Evolutionary conservation across 106 monocot genomes (phyloP).

Genomic region (Apostasia ramifera): DNA sequence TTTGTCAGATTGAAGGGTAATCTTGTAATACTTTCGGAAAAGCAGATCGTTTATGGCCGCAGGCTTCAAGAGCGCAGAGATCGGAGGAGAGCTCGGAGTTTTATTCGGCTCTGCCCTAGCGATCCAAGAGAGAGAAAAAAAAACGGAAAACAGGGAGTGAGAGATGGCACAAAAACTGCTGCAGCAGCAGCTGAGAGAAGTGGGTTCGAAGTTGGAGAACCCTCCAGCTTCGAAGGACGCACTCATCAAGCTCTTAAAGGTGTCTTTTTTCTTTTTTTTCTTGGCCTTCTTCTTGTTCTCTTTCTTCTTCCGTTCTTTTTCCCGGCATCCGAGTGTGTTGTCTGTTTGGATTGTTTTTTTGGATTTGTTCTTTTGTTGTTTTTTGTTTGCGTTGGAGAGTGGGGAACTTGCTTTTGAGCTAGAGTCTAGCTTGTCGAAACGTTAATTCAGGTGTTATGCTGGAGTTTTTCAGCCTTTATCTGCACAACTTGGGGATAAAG

Average conservation of each 20-base stretch:
- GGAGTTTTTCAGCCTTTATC: background rate
- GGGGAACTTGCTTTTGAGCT: slow-evolving; percentile 3
- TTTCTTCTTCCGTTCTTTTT: background rate
- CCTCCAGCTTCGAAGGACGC: slow-evolving; percentile 78
- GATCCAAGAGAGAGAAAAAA: background rate
- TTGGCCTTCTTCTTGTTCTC: background rate
- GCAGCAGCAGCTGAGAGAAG: slow-evolving; percentile 68
- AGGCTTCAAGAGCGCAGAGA: background rate
- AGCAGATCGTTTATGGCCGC: background rate
- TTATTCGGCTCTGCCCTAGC: background rate
- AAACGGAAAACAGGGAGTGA: background rate
- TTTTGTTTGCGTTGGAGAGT: background rate
- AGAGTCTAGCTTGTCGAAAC: background rate
- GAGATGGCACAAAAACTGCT: slow-evolving; percentile 33
- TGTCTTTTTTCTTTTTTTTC: slow-evolving; percentile 11
- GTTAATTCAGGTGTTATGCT: background rate
- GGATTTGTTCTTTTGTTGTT: background rate
- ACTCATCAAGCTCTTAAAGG: slow-evolving; percentile 78
- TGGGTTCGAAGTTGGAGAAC: slow-evolving; percentile 70
- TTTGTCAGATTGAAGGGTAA: background rate
- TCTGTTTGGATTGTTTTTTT: background rate
- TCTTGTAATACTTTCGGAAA: slow-evolving; percentile 1
- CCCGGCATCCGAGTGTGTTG: background rate
- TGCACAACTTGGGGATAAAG: background rate
- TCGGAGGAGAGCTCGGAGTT: background rate